Evolutionary conservation across 2,329 filamentous ascomycete species (phyloP), one percentile per base, ranked within the genome.

Genomic region (Sarocladium strictum): DNA sequence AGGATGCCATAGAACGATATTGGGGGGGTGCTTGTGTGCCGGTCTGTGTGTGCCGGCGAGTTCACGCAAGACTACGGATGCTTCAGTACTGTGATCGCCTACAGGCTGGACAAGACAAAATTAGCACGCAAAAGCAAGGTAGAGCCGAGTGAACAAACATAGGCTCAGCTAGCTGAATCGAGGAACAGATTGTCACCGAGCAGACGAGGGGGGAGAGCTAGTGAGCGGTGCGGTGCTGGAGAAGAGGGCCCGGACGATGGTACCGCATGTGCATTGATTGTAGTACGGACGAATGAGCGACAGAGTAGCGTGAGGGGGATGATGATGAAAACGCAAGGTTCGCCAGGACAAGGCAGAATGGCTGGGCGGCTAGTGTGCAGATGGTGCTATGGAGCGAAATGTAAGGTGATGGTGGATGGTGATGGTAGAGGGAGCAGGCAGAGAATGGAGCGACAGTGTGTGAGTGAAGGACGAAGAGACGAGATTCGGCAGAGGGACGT

Each of bases 341-440:
- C 7, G 40, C 11, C 9, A 27, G 24, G 23, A n/a, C 7, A 26
- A 11, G 3, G 43, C 29, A 29, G 47, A 35, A 53, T 17, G 40
- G 50, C 19, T 26, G 32, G 49, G 50, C 50, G 50, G 50, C 35
- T 53, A 53, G 50, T 19, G 10, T 53, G 50, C 50, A 52, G 27
- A n/a, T 23, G 49, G 32, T 50, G 45, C 9, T 50, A 24, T 6
- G 19, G 45, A 50, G 45, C 24, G 43, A 49, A 21, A 24, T 4
- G 43, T 3, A n/a, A 17, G 23, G 26, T 49, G 43, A 32, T 27
- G 26, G 43, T 29, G 43, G n/a, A 49, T 35, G 47, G 47, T 27
- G 47, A 51, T 51, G 27, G 47, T 35, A 51, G 4, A 11, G 24
- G 24, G n/a, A n/a, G 15, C 11, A 32, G 43, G 10, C 15, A 3